phyloP scores from a whole-genome alignment of 2,329 filamentous ascomycete genomes.

The Ceratocystis eucalypticola region DNA sequence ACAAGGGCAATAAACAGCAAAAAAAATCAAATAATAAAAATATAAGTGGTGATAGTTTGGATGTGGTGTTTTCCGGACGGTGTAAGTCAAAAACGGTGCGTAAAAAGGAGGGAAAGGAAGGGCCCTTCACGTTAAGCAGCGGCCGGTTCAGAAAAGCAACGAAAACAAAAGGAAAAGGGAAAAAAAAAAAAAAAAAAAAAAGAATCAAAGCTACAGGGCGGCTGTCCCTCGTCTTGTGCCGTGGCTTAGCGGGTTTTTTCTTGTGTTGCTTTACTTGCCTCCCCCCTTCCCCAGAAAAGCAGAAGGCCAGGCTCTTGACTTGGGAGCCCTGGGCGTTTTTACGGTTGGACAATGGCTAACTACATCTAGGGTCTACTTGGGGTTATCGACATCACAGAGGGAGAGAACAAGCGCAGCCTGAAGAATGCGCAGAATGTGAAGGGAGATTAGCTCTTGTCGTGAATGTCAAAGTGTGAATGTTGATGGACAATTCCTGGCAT shows the following conservation, averaged over 20 bases:
- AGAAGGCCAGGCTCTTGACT: slow-evolving; percentile 1
- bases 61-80: slow-evolving; percentile 3
- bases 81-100: slow-evolving; percentile 2
- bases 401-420: not conserved
- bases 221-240: not conserved
- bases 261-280: not conserved
- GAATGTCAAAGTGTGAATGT: not conserved
- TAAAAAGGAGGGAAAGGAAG: not conserved
- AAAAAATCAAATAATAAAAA: not conserved
- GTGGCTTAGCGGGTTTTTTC: slow-evolving; percentile 6
- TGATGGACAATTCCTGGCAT: not conserved
- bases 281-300: not conserved
- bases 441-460: not conserved
- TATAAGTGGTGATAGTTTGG: slow-evolving; percentile 5
- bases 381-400: not conserved
- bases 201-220: not conserved
- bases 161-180: not conserved
- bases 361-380: not conserved
- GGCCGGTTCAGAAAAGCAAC: not conserved
- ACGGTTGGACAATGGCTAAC: not conserved
- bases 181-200: slow-evolving; percentile 2
- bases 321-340: slow-evolving; percentile 3
- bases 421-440: not conserved
- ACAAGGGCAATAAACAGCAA: not conserved
- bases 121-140: not conserved